Evolutionary conservation across 805 yeast genomes (phyloP).

Genomic region (Candida broadrunensis): DNA sequence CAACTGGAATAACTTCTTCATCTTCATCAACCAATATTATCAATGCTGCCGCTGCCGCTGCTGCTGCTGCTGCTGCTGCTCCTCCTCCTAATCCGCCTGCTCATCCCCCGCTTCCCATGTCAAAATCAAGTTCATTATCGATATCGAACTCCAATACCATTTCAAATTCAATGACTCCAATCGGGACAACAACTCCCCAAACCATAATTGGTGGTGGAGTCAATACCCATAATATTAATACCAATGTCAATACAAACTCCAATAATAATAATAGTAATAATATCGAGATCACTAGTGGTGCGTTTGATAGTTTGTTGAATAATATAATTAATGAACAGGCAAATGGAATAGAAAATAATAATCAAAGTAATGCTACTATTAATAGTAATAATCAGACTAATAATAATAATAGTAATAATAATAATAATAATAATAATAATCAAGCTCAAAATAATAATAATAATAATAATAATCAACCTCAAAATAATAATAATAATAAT

Average conservation of each 20-base stretch:
- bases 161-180: slow-evolving; percentile 2
- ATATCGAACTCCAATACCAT: slow-evolving; percentile 4
- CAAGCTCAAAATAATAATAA: background rate
- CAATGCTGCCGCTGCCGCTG: slow-evolving; percentile 3
- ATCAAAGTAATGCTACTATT: no score
- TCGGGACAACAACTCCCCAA: slow-evolving; percentile 7
- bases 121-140: slow-evolving; percentile 6
- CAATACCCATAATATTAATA: background rate
- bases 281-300: slow-evolving; percentile 24
- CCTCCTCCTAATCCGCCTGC: background rate
- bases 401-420: background rate
- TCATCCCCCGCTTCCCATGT: background rate
- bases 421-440: background rate
- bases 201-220: background rate
- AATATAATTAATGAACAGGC: slow-evolving; percentile 13
- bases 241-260: background rate
- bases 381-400: background rate
- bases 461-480: background rate
- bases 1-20: background rate
- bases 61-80: slow-evolving; percentile 2
- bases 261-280: slow-evolving; percentile 4
- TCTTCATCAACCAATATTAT: background rate
- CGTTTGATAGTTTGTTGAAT: slow-evolving; percentile 29
- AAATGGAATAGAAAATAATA: slow-evolving; percentile 2
- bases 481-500: background rate